Evolutionary conservation across 1,139 yeast species (phyloP), one percentile per base, ranked within the genome.

Genomic region (Pichia sp.): DNA sequence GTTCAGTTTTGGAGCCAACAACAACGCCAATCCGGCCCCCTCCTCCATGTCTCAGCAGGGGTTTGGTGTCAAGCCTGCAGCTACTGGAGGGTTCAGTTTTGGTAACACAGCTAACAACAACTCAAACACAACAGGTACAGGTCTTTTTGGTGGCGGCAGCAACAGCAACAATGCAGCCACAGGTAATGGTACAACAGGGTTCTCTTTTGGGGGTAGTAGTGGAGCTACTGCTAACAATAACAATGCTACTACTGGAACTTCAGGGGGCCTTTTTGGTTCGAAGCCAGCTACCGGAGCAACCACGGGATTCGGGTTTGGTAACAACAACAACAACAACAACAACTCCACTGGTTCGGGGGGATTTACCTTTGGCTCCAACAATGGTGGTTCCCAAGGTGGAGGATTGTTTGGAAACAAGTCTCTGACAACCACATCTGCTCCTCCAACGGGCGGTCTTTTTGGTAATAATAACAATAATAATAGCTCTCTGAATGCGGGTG

Each of bases 301-400:
- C 2, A 71, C 73, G 5, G 75, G 52, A 23, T 26, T 50, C 19
- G 47, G 38, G 31, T 51, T 51, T 46, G 54, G 54, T 19, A 47
- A 46, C 11, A 50, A 47, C 30, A 47, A 41, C 11, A 50, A 49
- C n/a, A 34, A 26, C 19, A 47, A 19, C 23, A 19, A 19, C 23
- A 19, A 3, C 23, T 19, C 36, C 8, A 7, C 51, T 11, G 44
- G 67, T 3, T 71, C 72, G 5, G 75, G 76, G 0, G 56, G 72
- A 16, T 72, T 75, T 61, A 78, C 71, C 8, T 50, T 54, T 31
- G 55, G 55, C 19, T 26, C 43, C 5, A 19, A 42, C 32, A 51
- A 48, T 31, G 45, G 56, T 32, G 65, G 70, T 15, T 70, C 54
- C 6, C 23, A 15, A 4, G 11, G 36, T 5, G 52, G 53, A 34